phyloP scores from a whole-genome alignment of 495 filamentous ascomycete species.

The Aspergillus hancockii region DNA sequence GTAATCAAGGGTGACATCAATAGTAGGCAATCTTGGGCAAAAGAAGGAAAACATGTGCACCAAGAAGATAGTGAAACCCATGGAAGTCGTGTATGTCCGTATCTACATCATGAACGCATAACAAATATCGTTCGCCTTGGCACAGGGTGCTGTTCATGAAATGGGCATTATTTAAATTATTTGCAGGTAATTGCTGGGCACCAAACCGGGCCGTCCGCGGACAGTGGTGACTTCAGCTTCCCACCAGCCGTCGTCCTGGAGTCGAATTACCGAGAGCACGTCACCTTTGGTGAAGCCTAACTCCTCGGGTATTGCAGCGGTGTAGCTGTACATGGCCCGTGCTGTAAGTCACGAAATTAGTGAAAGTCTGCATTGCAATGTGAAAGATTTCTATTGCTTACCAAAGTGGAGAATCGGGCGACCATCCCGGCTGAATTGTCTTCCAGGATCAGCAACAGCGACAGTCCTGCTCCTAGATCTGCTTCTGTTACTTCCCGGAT shows the following conservation, averaged over 20 bases:
- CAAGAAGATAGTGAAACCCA: constrained; percentile 23
- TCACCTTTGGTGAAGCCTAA: constrained; percentile 93
- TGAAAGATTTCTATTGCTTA: constrained; percentile 50
- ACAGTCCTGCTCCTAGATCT: constrained; percentile 80
- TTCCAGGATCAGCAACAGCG: constrained; percentile 55
- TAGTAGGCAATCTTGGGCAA: constrained; percentile 4
- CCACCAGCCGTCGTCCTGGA: constrained; percentile 99
- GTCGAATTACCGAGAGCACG: constrained; percentile 79
- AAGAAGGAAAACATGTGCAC: constrained; percentile 17
- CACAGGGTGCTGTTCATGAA: constrained; percentile 31
- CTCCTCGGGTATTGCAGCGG: constrained; percentile 92
- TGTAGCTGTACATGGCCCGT: constrained; percentile 90
- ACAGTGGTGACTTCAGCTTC: constrained; percentile 89
- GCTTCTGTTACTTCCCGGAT: constrained; percentile 42
- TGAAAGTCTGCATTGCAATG: background rate
- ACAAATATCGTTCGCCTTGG: constrained; percentile 9
- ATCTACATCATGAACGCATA: constrained; percentile 26
- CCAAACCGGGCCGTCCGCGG: constrained; percentile 74
- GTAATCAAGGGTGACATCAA: background rate
- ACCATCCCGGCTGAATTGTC: constrained; percentile 83
- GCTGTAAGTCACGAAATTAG: constrained; percentile 53
- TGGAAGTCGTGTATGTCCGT: constrained; percentile 3
- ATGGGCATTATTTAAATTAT: constrained; percentile 39
- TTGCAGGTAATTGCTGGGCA: constrained; percentile 97
- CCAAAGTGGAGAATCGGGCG: constrained; percentile 88